These are phyloP conservation scores for Malbranchea zuffiana DNA, from an alignment of 2,329 filamentous ascomycete genomes.

Conservation along the genomic window DNA sequence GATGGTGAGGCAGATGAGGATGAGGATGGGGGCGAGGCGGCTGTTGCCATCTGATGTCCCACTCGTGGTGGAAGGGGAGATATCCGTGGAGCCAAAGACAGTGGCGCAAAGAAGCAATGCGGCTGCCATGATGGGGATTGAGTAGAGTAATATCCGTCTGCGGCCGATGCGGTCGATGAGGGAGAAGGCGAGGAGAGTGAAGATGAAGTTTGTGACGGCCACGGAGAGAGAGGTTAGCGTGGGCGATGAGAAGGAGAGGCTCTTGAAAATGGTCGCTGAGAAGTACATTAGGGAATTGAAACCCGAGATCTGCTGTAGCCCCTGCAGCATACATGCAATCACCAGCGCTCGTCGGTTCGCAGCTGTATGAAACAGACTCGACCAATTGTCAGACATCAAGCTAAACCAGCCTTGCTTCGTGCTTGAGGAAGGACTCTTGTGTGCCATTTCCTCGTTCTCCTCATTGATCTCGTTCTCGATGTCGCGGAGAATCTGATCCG, in stretches of 20 bases:
- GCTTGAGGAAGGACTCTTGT: conserved; percentile 15
- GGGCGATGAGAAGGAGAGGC: conserved; percentile 66
- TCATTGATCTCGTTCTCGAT: conserved; percentile 67
- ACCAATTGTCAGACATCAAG: conserved; percentile 6
- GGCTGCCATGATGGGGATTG: conserved; percentile 70
- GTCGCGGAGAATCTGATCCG: conserved; percentile 51
- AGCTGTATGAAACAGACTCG: conserved; percentile 32
- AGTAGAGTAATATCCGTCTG: conserved; percentile 67
- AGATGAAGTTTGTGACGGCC: conserved; percentile 70
- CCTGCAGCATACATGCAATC: conserved; percentile 80
- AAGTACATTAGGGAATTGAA: conserved; percentile 94
- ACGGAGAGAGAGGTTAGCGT: conserved; percentile 71
- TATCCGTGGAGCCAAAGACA: conserved; percentile 57
- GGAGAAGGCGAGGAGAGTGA: conserved; percentile 62
- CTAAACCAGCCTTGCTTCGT: conserved; percentile 2
- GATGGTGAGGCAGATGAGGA: conserved; percentile 64
- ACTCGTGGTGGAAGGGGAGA: conserved; percentile 24
- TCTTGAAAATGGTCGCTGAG: conserved; percentile 67
- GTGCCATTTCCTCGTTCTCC: conserved; percentile 43
- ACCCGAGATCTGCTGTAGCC: conserved; percentile 76
- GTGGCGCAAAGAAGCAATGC: conserved; percentile 61
- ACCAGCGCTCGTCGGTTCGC: conserved; percentile 56
- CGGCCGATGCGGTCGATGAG: conserved; percentile 72
- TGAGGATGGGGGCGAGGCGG: conserved; percentile 42
- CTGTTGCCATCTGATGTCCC: conserved; percentile 14